Conservation (phyloP, 805 yeast species). For the Candida quercuum region DNA sequence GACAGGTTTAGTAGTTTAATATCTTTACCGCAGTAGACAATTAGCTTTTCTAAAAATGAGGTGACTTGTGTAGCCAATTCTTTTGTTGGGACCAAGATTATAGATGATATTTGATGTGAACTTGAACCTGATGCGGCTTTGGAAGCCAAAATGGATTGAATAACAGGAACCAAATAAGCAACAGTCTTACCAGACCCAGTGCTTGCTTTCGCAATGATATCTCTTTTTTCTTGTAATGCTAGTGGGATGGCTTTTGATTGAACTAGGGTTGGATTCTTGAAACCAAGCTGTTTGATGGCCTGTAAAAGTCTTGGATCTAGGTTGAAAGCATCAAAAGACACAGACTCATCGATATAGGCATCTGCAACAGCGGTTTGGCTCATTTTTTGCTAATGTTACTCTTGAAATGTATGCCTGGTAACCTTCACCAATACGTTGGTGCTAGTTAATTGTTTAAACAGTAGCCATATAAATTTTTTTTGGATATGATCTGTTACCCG, state of each 20-base stretch:
- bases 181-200: constrained; percentile 97
- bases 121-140: constrained; percentile 24
- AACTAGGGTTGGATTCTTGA: constrained; percentile 80
- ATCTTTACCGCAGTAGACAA: constrained; percentile 63
- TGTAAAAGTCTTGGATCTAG: constrained; percentile 81
- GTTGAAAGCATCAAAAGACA: constrained; percentile 68
- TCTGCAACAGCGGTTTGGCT: constrained; percentile 46
- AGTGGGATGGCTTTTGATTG: constrained; percentile 90
- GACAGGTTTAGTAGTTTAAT: constrained; percentile 61
- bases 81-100: constrained; percentile 87
- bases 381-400: constrained; percentile 12
- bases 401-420: too few relatives aligned
- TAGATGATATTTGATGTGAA: constrained; percentile 26
- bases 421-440: too few relatives aligned
- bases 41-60: constrained; percentile 61
- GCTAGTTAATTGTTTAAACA: too few relatives aligned
- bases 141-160: constrained; percentile 63
- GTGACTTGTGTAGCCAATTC: constrained; percentile 86
- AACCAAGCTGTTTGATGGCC: constrained; percentile 77
- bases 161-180: constrained; percentile 82
- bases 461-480: background rate
- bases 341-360: constrained; percentile 66
- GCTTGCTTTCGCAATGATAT: constrained; percentile 87
- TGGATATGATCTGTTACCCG: background rate
- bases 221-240: constrained; percentile 85